Base-by-base conservation (phyloP, 768 basidiomycete species). In the Suillus occidentalis region DNA sequence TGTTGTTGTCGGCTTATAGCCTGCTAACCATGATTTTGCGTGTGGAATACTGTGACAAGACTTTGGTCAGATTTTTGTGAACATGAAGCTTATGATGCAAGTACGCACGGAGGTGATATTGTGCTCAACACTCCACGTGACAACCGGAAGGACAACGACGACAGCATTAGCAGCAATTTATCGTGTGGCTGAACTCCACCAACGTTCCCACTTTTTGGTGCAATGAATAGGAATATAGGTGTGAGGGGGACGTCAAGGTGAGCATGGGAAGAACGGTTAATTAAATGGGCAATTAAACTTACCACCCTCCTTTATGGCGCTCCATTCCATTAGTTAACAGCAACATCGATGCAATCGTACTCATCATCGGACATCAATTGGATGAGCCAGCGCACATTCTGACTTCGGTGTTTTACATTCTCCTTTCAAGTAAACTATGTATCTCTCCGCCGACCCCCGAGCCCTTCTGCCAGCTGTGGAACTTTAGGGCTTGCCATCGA, bases 11-110 rank as follows among this genome's bases (percentile, higher is more conserved):
- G 81, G 70, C 6, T 67, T 68, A 72, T 86, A 88, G 14, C 75
- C 69, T 25, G 71, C 67, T 0, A 79, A 84, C 89, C 88, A 90
- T 77, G 80, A 77, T 62, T 85, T 83, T 18, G 86, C 88, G 40
- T 78, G 78, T 1, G 87, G 83, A 56, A 89, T 87, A 16, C 88
- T 88, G 69, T 8, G 47, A 37, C 31, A 60, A 6, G 53, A 53
- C 36, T 49, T 55, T 22, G 25, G 37, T 36, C 40, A 40, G 60
- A 25, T n/a, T 28, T 50, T n/a, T 22, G 3, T 7, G 22, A 31
- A 31, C 31, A 31, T 22, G 7, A 16, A 14, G 28, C 18, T 8
- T 7, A 16, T 43, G 49, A 31, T 52, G 49, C 25, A 31, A 31
- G 36, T 37, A 68, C 81, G 43, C 68, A 84, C 84, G 84, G 84